Conservation (phyloP, 352 stramenopile genomes). For the Phytophthora macrochlamydospora region DNA sequence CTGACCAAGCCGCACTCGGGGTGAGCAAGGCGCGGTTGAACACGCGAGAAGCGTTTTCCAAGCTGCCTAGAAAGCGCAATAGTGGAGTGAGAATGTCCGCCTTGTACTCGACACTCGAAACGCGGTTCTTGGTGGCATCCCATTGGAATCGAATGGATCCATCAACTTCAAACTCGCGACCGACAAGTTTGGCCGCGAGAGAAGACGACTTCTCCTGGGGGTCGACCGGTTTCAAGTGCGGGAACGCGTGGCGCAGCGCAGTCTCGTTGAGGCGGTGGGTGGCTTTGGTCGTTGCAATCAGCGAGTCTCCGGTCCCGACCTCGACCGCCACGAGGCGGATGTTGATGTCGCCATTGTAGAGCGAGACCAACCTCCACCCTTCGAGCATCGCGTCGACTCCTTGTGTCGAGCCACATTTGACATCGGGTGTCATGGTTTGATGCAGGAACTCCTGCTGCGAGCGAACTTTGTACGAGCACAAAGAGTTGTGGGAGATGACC, state of each 20-base stretch:
- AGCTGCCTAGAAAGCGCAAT: neutral
- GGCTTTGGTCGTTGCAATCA: neutral
- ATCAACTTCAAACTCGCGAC: neutral
- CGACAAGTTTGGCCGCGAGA: neutral
- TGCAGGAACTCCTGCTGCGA: neutral
- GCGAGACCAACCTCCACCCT: neutral
- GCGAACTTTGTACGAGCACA: neutral
- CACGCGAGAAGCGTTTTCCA: conserved; percentile 4
- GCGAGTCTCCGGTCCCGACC: neutral
- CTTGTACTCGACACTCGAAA: neutral
- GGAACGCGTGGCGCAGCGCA: neutral
- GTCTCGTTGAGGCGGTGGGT: neutral
- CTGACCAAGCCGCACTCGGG: neutral
- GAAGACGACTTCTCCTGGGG: neutral
- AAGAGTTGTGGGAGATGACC: neutral
- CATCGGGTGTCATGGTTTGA: neutral
- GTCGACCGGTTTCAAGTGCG: neutral
- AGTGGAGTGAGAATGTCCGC: conserved; percentile 6
- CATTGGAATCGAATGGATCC: conserved; percentile 8
- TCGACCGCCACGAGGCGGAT: neutral
- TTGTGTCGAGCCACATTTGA: neutral
- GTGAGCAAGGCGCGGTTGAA: conserved; percentile 6
- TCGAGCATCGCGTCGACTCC: neutral
- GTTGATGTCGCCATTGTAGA: neutral
- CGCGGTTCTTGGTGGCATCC: neutral